Conservation (phyloP, 164 flowering plant genomes). For the Chimonanthus salicifolius region DNA sequence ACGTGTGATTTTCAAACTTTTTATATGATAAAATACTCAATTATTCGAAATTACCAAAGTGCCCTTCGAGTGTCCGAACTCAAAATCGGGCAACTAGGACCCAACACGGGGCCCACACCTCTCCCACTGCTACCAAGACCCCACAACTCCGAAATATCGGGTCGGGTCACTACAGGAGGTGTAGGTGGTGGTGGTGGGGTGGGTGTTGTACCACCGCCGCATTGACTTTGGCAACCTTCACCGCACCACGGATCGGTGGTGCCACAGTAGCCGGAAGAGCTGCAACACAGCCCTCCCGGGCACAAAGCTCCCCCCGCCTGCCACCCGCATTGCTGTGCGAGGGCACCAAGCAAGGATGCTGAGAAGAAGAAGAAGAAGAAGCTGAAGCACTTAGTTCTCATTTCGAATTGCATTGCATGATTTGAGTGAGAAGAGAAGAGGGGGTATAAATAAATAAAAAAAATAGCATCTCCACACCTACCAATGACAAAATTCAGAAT, state of each 20-base stretch:
- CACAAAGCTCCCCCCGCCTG: conserved; percentile 5
- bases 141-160: no score
- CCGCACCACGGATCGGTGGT: conserved; percentile 1
- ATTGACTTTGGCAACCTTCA: conserved; percentile 9
- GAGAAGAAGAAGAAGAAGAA: no score
- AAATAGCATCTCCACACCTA: no score
- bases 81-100: no score
- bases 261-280: conserved; percentile 9
- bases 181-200: background rate
- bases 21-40: no score
- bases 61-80: no score
- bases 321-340: conserved; percentile 5
- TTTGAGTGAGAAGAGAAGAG: background rate
- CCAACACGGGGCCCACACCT: no score
- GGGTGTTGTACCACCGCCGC: background rate
- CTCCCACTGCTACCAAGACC: no score
- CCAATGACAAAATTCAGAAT: no score
- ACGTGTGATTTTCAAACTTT: no score
- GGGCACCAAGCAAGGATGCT: conserved; percentile 1
- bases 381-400: background rate
- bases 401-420: background rate
- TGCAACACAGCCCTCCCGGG: conserved; percentile 9
- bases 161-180: no score
- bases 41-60: no score
- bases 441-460: background rate